Base-by-base conservation (phyloP, 1,284 basidiomycete genomes). In the Polyporus tsugae region DNA sequence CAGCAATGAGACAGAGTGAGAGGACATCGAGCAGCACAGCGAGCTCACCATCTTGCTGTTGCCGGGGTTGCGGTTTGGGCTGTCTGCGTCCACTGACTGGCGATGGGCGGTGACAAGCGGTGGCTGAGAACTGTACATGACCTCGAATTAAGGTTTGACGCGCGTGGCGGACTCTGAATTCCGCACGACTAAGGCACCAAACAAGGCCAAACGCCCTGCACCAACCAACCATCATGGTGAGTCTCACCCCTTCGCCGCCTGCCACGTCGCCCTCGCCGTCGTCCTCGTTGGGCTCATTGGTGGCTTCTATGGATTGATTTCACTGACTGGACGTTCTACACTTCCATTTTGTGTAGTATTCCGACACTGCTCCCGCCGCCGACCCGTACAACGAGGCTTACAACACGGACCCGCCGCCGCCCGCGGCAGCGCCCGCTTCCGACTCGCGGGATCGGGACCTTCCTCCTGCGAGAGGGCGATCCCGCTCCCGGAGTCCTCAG, bases 321-420 rank as follows among this genome's bases (percentile, higher is more conserved):
- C 22, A 57, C 60, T 62, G 13, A 60, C 36, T 59, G 49, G n/a
- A 36, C 7, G 52, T 61, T 58, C 41, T 60, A 3, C 13, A 46
- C 2, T 39, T 36, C 10, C 17, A 39, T 6, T 62, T 73, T 69
- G 72, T 60, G 17, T 78, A 91, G 88, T 91, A 92, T 86, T 86
- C 84, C 73, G 90, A 91, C 79, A 75, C 86, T 68, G 82, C 85
- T 68, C 78, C 88, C 63, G 82, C 89, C 44, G 87, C 91, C 38
- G 93, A 95, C 81, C 93, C 93, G 17, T 95, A 95, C 80, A 88
- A 91, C 53, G 93, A 95, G 78, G 89, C 91, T 53, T 93, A 93
- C 81, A 92, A 86, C 68, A 64, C 60, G 73, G 90, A 89, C 58
- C 87, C 89, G 29, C 85, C 87, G 4, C 82, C 86, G 59, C 81